Percentiles rank a stretch among this genome's conserved stretches.
Conservation (phyloP, 805 yeast genomes). For the Kodamaea neixiangensis region DNA sequence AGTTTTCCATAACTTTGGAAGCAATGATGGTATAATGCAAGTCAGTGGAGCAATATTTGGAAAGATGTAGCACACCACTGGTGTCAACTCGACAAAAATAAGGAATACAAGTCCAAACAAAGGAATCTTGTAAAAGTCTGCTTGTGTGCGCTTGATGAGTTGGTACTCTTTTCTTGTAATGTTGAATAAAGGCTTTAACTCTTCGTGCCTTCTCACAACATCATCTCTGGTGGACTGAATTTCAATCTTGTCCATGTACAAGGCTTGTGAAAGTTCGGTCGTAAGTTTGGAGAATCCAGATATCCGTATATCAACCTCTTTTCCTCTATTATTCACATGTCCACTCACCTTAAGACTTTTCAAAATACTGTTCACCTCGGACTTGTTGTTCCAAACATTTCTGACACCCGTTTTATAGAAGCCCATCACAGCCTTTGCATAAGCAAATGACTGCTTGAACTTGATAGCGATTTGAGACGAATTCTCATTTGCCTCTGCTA, state of each 20-base stretch:
- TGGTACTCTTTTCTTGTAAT: conserved; percentile 54
- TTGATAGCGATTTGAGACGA: conserved; percentile 19
- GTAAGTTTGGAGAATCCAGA: conserved; percentile 39
- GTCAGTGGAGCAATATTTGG: conserved; percentile 63
- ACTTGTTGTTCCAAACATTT: conserved; percentile 52
- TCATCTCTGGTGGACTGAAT: conserved; percentile 13
- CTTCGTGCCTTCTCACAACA: conserved; percentile 2
- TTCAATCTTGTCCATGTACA: conserved; percentile 41
- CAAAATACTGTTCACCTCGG: conserved; percentile 17
- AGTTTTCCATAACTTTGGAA: conserved; percentile 36
- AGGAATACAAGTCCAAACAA: conserved; percentile 48
- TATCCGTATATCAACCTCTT: conserved; percentile 26
- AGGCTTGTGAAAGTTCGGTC: conserved; percentile 33
- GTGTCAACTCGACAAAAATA: conserved; percentile 56
- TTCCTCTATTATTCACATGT: conserved; percentile 24
- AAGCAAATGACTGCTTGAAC: conserved; percentile 42
- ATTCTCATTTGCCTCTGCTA: conserved; percentile 21
- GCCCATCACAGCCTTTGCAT: conserved; percentile 46
- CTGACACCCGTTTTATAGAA: conserved; percentile 62
- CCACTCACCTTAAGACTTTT: conserved; percentile 22
- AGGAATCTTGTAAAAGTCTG: conserved; percentile 55
- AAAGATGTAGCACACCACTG: conserved; percentile 50
- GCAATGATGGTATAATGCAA: conserved; percentile 52
- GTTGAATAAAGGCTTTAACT: conserved; percentile 22
- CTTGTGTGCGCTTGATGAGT: conserved; percentile 49